Conservation (phyloP, 305 asterid genomes). For the Fraxinus velutina region DNA sequence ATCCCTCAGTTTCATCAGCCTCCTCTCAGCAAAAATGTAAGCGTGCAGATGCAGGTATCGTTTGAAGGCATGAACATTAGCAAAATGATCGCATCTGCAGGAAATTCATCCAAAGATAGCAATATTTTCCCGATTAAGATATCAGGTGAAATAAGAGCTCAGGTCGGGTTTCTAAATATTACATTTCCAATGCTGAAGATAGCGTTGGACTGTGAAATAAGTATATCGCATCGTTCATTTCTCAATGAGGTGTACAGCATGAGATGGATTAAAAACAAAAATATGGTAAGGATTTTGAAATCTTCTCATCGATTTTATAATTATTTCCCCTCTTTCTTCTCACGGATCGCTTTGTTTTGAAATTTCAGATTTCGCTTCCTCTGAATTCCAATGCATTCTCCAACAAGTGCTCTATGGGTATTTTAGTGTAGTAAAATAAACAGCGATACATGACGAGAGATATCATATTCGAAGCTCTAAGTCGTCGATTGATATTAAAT, state of each 20-base stretch:
- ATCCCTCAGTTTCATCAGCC: constrained; percentile 63
- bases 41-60: constrained; percentile 32
- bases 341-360: constrained; percentile 1
- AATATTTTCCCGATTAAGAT: constrained; percentile 33
- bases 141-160: constrained; percentile 51
- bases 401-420: constrained; percentile 50
- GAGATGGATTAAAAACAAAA: constrained; percentile 30
- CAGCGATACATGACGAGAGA: background rate
- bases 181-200: constrained; percentile 57
- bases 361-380: constrained; percentile 54
- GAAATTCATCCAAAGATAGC: constrained; percentile 23
- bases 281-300: constrained; percentile 27
- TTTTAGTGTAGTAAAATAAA: constrained; percentile 39
- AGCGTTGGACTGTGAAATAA: constrained; percentile 61
- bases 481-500: background rate
- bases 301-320: background rate
- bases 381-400: constrained; percentile 41
- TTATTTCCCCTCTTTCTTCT: background rate
- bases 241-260: constrained; percentile 28
- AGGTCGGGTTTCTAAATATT: constrained; percentile 34
- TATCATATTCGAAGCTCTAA: background rate
- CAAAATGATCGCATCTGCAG: constrained; percentile 29
- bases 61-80: constrained; percentile 45
- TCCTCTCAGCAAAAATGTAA: constrained; percentile 46
- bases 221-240: constrained; percentile 31